These are phyloP conservation scores for Taphrina communis DNA, from an alignment of 1,139 yeast species.

Conservation along the genomic window DNA sequence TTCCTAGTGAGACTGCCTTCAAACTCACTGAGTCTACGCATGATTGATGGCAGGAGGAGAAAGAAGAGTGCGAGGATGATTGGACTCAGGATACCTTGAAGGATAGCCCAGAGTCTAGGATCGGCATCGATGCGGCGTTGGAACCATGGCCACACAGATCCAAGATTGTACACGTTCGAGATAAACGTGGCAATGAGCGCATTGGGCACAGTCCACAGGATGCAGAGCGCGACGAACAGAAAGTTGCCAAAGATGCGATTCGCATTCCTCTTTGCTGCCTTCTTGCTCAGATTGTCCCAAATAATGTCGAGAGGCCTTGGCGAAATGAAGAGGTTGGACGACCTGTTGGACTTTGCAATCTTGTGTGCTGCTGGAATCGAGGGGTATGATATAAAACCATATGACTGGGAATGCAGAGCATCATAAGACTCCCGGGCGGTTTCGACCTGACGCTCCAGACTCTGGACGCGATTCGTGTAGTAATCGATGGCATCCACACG, in stretches of 20 bases:
- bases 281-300: slow-evolving; percentile 53
- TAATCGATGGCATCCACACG: slow-evolving; percentile 52
- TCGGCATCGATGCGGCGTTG: slow-evolving; percentile 49
- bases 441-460: slow-evolving; percentile 49
- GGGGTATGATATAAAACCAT: slow-evolving; percentile 53
- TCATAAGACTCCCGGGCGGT: slow-evolving; percentile 47
- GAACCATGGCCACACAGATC: slow-evolving; percentile 52
- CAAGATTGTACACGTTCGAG: slow-evolving; percentile 52
- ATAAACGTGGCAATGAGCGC: slow-evolving; percentile 55
- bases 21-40: slow-evolving; percentile 53
- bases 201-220: slow-evolving; percentile 55
- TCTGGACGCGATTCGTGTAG: slow-evolving; percentile 47
- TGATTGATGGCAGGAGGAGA: slow-evolving; percentile 52
- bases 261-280: slow-evolving; percentile 49
- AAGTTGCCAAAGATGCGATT: slow-evolving; percentile 53
- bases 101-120: slow-evolving; percentile 51
- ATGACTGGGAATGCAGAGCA: slow-evolving; percentile 49
- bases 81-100: slow-evolving; percentile 56
- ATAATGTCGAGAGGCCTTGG: slow-evolving; percentile 54
- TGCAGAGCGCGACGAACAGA: slow-evolving; percentile 49
- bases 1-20: slow-evolving; percentile 54
- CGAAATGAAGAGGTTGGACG: slow-evolving; percentile 48
- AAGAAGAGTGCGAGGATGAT: slow-evolving; percentile 52
- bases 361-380: slow-evolving; percentile 46
- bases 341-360: slow-evolving; percentile 40